Percentiles rank a stretch among this genome's conserved stretches.
Evolutionary conservation across 2,329 filamentous ascomycete genomes (phyloP).

Genomic region (Penicillium sp.): DNA sequence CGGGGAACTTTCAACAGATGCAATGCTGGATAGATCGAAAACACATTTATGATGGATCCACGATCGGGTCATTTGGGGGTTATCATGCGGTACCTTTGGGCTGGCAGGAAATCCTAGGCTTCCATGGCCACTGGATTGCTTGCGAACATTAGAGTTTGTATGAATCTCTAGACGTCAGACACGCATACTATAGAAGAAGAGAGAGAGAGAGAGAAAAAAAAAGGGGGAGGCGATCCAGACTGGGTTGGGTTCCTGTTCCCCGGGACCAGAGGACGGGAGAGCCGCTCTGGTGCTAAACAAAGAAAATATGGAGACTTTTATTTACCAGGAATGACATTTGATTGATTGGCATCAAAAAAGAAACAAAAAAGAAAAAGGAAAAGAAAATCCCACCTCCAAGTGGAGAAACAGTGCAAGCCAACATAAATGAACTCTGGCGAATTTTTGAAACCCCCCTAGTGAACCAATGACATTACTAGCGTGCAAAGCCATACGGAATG

Average conservation of each 20-base stretch:
- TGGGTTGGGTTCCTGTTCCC: slow-evolving; percentile 25
- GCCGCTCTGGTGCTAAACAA: slow-evolving; percentile 27
- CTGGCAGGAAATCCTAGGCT: slow-evolving; percentile 5
- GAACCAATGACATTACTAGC: too few species aligned
- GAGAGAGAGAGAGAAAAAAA: slow-evolving; percentile 24
- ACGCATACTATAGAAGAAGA: slow-evolving; percentile 17
- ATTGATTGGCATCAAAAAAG: too few species aligned
- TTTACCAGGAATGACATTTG: neutral
- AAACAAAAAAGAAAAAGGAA: neutral
- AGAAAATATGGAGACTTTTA: slow-evolving; percentile 12
- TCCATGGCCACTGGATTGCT: slow-evolving; percentile 8
- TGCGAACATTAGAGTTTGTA: slow-evolving; percentile 6
- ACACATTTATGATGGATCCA: slow-evolving; percentile 19
- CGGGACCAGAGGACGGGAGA: slow-evolving; percentile 30
- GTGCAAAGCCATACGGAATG: too few species aligned
- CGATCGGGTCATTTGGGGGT: slow-evolving; percentile 6
- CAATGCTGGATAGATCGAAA: slow-evolving; percentile 13
- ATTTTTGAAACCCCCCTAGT: too few species aligned
- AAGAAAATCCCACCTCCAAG: neutral
- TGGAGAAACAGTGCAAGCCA: too few species aligned
- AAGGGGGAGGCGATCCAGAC: slow-evolving; percentile 12
- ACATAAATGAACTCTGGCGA: too few species aligned
- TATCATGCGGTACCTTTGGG: slow-evolving; percentile 9
- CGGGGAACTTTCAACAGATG: neutral
- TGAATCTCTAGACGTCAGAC: slow-evolving; percentile 15